Base-by-base conservation (phyloP, 2,329 filamentous ascomycete species). In the Xylariaceae sp. region DNA sequence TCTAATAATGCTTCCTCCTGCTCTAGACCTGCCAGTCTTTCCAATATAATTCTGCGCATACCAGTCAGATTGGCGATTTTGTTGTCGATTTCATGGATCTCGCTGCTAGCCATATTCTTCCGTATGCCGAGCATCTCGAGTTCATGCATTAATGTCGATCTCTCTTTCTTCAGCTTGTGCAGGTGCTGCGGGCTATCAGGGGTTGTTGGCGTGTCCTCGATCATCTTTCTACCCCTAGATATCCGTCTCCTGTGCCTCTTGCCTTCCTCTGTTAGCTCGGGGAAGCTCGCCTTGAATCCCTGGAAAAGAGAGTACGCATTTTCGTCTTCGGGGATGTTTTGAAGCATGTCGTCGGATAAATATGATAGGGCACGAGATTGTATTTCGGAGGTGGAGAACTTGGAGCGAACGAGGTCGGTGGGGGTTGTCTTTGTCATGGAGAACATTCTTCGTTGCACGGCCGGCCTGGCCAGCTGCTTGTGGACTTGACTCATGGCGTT, bases 91-190 rank as follows among this genome's bases (percentile, higher is more conserved):
- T 99, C 94, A 55, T 86, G 85, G 54, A 99, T 97, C 73, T 99
- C 94, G 59, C 91, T 89, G 66, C 91, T 94, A 63, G 92, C 93
- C 93, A 99, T 97, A 68, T 94, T 96, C 74, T 99, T 99, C 55
- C 94, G 84, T 58, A 97, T 85, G 3, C 88, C 83, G 76, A 97
- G 85, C 84, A 97, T 90, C 68, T 97, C 92, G 63, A 99, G 78
- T 62, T 91, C 84, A 71, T 95, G 92, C 75, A 88, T 87, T 75
- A 97, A 81, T 48, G 83, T 79, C 36, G 88, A 83, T 71, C 90
- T 90, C 63, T 96, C 91, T 69, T 87, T 89, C 72, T 89, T 91
- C 61, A 97, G 74, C 62, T 86, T 87, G 40, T 81, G 80, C 66
- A 96, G 77, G 21, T 86, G 81, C 29, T 89, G 84, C 15, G 88